Conservation (phyloP, 192 early-diverging fungal genomes). For the Dimargaris cristalligena region DNA sequence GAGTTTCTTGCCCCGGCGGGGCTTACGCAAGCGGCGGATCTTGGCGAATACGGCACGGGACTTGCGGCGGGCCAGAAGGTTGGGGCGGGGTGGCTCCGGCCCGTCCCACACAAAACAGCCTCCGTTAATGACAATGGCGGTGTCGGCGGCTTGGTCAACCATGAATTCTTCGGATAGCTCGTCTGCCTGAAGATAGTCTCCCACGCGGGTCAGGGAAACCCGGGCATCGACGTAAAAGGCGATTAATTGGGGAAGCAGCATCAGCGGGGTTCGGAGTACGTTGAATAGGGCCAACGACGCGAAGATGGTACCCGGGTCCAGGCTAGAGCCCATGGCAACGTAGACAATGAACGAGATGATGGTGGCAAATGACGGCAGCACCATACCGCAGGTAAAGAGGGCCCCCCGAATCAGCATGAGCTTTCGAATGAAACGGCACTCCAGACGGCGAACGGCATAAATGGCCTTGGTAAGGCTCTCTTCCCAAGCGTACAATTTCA, state of each 20-base stretch:
- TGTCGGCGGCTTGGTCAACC: background rate
- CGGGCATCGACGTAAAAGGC: conserved; percentile 16
- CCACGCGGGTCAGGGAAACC: conserved; percentile 24
- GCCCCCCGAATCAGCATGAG: conserved; percentile 21
- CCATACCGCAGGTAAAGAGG: conserved; percentile 22
- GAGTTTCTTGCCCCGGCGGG: background rate
- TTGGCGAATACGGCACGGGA: too few species aligned
- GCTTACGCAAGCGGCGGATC: too few species aligned
- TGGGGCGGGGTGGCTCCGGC: conserved; percentile 9
- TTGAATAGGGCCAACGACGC: conserved; percentile 28
- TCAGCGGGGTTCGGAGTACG: conserved; percentile 22
- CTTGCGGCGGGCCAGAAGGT: too few species aligned
- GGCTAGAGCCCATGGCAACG: conserved; percentile 14
- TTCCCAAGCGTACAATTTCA: conserved; percentile 52
- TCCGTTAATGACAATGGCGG: conserved; percentile 9
- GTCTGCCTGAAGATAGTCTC: conserved; percentile 15
- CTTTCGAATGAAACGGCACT: conserved; percentile 17
- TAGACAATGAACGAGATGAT: conserved; percentile 20
- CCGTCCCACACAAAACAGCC: conserved; percentile 10
- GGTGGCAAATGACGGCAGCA: conserved; percentile 23
- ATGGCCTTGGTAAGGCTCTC: conserved; percentile 19
- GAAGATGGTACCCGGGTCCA: conserved; percentile 22
- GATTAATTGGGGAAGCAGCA: conserved; percentile 18
- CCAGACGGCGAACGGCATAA: conserved; percentile 17
- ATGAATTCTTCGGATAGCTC: background rate